Conservation (phyloP, 768 basidiomycete genomes). For the Leccinum aurantiacum region DNA sequence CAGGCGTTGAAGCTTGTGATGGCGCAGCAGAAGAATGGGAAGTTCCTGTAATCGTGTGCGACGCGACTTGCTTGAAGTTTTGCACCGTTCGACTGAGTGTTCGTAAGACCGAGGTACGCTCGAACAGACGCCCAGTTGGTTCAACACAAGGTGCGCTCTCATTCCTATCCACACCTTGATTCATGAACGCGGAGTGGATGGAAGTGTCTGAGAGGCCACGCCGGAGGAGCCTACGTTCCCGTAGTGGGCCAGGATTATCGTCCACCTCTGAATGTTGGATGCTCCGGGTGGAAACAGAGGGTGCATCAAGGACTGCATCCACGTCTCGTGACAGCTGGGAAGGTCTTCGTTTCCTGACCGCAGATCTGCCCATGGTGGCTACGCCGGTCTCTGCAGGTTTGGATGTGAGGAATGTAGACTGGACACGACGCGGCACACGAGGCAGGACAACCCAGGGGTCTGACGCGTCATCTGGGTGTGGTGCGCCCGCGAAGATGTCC, state of each 20-base stretch:
- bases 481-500: constrained; percentile 93
- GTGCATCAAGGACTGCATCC: constrained; percentile 74
- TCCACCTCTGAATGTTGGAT: constrained; percentile 41
- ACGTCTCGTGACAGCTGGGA: constrained; percentile 60
- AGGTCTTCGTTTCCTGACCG: constrained; percentile 14
- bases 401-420: constrained; percentile 26
- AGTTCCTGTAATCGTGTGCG: constrained; percentile 29
- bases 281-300: constrained; percentile 22
- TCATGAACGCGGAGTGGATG: constrained; percentile 81
- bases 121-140: constrained; percentile 34
- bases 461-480: constrained; percentile 39
- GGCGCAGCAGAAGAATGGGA: constrained; percentile 10
- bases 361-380: constrained; percentile 21
- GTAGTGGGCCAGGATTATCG: constrained; percentile 50
- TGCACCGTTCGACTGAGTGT: constrained; percentile 55
- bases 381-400: constrained; percentile 15
- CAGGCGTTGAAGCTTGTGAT: constrained; percentile 12
- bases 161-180: constrained; percentile 42
- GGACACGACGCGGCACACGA: constrained; percentile 33
- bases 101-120: constrained; percentile 50
- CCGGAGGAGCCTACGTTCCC: constrained; percentile 66
- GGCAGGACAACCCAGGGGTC: constrained; percentile 80
- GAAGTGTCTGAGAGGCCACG: constrained; percentile 91
- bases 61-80: constrained; percentile 41
- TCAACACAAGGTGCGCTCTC: neutral